Base-by-base conservation (phyloP, 1,139 yeast genomes). In the Saccharomyces hybrid region DNA sequence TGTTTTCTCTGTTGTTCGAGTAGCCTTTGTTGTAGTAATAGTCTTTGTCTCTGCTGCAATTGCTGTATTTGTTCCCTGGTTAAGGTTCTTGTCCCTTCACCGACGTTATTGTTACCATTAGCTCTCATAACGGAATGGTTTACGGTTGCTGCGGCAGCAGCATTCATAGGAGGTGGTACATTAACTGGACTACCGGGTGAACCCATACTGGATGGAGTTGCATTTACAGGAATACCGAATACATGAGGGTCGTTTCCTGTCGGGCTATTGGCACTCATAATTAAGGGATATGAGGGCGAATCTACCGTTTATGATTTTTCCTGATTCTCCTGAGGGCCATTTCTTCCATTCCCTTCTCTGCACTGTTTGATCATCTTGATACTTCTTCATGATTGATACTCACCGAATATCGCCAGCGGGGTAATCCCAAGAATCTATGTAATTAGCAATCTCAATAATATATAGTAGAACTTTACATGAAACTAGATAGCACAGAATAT, bases 1-100 rank as follows among this genome's bases (percentile, higher is more conserved):
- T 76, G 82, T 54, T 74, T 78, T 42, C 72, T 68, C 60, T 64
- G 67, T 55, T 66, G 71, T 55, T 73, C 78, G 32, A 70, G 63
- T 41, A 70, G 65, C 14, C 70, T 65, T 48, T 73, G 69, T 42
- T 75, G 78, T 31, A 71, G 60, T 19, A 70, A 63, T 48, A 66
- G 58, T 47, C 70, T 51, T 51, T 65, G 70, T 50, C 60, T 63
- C 46, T 61, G 67, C 51, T 64, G 66, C 50, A 58, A 65, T 52
- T 64, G 68, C 48, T 61, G 70, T 51, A 59, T 67, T 51, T 63
- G 68, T 19, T 54, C 44, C 25, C 44, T 38, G 57, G 46, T 29
- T 11, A 38, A 38, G 54, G 52, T 51, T 56, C 49, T 46, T 52
- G 28, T 56, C 59, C 44, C 55, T 63, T 47, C 59, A 61, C 54